These are phyloP conservation scores for Fusarium camptoceras DNA, from an alignment of 2,329 filamentous ascomycete genomes.

Conservation along the genomic window DNA sequence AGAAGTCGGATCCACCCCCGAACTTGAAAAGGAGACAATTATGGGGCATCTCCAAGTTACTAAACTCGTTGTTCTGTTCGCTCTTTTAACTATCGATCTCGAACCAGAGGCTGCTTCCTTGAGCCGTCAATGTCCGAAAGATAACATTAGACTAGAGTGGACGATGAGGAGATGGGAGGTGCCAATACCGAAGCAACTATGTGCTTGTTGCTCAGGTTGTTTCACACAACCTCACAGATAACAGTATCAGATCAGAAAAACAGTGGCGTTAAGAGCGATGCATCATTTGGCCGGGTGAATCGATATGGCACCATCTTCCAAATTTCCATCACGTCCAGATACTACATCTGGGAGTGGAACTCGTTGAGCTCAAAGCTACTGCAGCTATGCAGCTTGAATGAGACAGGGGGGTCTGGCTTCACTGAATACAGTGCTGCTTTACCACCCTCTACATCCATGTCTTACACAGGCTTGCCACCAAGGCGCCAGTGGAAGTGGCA, in stretches of 20 bases:
- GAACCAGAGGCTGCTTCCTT: conserved; percentile 20
- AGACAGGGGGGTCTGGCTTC: conserved; percentile 21
- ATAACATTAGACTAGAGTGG: conserved; percentile 2
- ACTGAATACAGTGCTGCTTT: conserved; percentile 20
- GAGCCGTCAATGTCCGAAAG: conserved; percentile 20
- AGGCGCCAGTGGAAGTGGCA: not conserved
- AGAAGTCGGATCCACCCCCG: conserved; percentile 21
- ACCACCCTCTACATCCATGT: conserved; percentile 12
- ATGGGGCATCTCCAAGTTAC: conserved; percentile 11
- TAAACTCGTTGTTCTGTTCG: conserved; percentile 3
- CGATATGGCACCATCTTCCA: conserved; percentile 29
- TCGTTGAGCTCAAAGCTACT: conserved; percentile 39
- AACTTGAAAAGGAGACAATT: conserved; percentile 23
- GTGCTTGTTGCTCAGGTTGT: conserved; percentile 17
- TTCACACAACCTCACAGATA: conserved; percentile 17
- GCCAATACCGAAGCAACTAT: conserved; percentile 11
- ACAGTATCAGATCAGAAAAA: conserved; percentile 19
- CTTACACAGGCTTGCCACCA: conserved; percentile 17
- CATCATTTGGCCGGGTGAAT: conserved; percentile 17
- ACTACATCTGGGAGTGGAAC: conserved; percentile 32
- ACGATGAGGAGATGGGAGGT: conserved; percentile 8
- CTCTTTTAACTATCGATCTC: conserved; percentile 1
- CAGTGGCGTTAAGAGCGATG: conserved; percentile 28
- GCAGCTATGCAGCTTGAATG: not conserved
- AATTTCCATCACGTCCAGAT: conserved; percentile 4